These are phyloP conservation scores for Erythrophleum fordii DNA, from an alignment of 306 rosid species.

Conservation along the genomic window DNA sequence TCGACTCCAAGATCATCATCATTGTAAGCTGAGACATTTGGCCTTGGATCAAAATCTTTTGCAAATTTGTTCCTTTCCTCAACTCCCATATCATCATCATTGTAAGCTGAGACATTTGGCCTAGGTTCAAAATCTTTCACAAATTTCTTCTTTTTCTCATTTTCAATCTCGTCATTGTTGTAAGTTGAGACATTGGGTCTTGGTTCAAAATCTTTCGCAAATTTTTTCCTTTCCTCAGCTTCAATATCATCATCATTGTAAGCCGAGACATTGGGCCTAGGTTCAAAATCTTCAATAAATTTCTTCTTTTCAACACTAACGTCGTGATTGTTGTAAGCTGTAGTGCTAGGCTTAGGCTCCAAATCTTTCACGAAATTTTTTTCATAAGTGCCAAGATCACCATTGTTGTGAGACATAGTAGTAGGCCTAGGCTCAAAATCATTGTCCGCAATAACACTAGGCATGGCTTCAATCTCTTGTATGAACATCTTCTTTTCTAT, in stretches of 20 bases:
- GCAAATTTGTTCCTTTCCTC: no score
- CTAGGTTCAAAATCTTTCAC: not conserved
- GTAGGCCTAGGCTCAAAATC: not conserved
- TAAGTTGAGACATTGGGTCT: not conserved
- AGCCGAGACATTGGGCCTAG: not conserved
- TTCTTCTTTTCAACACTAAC: not conserved
- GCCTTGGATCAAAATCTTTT: no score
- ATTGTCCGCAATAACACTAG: not conserved
- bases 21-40: not conserved
- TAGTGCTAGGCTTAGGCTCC: not conserved
- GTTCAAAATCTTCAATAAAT: not conserved
- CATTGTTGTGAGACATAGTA: not conserved
- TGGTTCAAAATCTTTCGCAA: not conserved
- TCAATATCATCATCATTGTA: not conserved
- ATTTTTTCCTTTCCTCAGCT: not conserved
- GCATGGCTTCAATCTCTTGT: conserved; percentile 7
- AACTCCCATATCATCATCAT: not conserved
- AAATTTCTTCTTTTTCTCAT: not conserved
- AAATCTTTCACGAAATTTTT: not conserved
- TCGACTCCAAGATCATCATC: not conserved
- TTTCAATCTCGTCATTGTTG: no score
- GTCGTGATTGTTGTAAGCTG: not conserved
- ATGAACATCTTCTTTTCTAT: not conserved
- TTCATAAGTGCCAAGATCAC: not conserved
- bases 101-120: not conserved